A percentile compares a stretch with the other conserved stretches of the same genome.
These are phyloP conservation scores for Boletus sp. DNA, from an alignment of 768 basidiomycete genomes.

Conservation along the genomic window DNA sequence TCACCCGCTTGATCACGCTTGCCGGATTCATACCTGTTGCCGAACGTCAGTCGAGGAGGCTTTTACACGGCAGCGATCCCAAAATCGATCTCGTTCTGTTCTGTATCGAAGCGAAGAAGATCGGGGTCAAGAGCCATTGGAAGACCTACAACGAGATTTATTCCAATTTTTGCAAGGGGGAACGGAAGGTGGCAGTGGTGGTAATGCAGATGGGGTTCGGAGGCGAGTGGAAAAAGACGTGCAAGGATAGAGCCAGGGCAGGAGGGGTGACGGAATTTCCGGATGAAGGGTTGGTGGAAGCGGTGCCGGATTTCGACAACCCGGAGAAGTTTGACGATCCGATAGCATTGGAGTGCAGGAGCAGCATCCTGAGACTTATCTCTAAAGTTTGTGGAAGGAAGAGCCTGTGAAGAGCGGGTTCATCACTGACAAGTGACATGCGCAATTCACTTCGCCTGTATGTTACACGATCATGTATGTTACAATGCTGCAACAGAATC, in stretches of 20 bases:
- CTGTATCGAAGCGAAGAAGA: conserved; percentile 22
- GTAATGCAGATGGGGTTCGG: conserved; percentile 11
- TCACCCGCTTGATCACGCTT: conserved; percentile 1
- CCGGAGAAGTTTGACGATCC: conserved; percentile 6
- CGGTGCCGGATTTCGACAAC: conserved; percentile 11
- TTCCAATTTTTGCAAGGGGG: conserved; percentile 11
- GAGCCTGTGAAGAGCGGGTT: background rate
- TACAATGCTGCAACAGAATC: background rate
- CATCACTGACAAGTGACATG: background rate
- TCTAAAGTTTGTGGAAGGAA: conserved; percentile 6
- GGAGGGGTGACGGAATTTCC: conserved; percentile 13
- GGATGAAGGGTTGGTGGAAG: conserved; percentile 14
- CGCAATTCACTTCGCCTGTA: background rate
- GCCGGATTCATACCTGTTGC: conserved; percentile 9
- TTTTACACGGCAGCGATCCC: conserved; percentile 14
- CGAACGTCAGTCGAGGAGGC: conserved; percentile 14
- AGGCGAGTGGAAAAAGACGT: conserved; percentile 17
- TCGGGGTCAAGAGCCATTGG: conserved; percentile 13
- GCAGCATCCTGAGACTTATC: conserved; percentile 21
- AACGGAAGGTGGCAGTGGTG: conserved; percentile 15
- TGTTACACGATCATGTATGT: background rate
- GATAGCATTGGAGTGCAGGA: conserved; percentile 17
- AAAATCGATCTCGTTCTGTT: conserved; percentile 19
- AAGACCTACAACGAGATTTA: conserved; percentile 19
- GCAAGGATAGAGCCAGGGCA: conserved; percentile 1